Evolutionary conservation across 305 asterid species (phyloP), one percentile per base, ranked within the genome.

Genomic region (Fraxinus paxiana): DNA sequence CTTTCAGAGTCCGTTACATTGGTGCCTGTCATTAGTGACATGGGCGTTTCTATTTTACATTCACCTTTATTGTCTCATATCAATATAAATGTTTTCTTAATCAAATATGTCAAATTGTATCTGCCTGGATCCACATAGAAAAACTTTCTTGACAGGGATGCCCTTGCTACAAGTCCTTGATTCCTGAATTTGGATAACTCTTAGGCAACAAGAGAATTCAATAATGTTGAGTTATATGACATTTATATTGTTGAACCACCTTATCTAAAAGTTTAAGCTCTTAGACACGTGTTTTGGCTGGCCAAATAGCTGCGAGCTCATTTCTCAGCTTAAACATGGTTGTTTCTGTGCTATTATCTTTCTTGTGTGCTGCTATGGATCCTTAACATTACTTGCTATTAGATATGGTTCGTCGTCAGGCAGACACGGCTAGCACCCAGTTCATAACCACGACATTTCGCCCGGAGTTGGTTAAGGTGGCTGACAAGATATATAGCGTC

Each of bases 401-500:
- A 94, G 99, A 93, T 88, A 94, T 96, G 99, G 98, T 96, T 67
- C 96, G 99, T 72, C 94, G 97, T 82, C 77, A 91, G 86, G 98
- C 99, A 15, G 99, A 96, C 87, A 88, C 85, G 89, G 95, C 90
- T n/a, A 88, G 86, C 89, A 94, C 99, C 6, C 99, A 96, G 86
- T 96, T 96, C 81, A 94, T 96, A 82, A 94, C 98, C 5, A 96
- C 98, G 0, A 96, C 99, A 31, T 96, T 96, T 78, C 87, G 97
- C 37, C 90, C 97, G 3, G 99, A 96, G 90, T 97, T 96, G 30
- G 99, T 96, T 86, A 96, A 92, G 86, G 98, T 94, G 37, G 98
- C 99, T 76, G 99, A 96, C 87, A 96, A 96, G 89, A 92, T 94
- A 79, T 96, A 96, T 77, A 96, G 98, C 1, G 99, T 96, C 77